Evolutionary conservation across 2,329 filamentous ascomycete genomes (phyloP).

Genomic region (Orbilia quercus): DNA sequence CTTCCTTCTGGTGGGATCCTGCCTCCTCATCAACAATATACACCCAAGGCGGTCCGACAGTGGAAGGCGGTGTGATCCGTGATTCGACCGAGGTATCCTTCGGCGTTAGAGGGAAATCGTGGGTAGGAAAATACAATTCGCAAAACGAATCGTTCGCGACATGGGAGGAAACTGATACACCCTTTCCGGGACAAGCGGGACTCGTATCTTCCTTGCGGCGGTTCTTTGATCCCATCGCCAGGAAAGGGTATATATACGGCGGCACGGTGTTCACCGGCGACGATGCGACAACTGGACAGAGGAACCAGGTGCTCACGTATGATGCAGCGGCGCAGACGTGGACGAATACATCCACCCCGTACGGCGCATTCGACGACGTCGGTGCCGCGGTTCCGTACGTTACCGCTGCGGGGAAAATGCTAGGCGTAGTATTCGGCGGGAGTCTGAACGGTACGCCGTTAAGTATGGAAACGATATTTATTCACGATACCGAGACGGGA

Average conservation of each 20-base stretch:
- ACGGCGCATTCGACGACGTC: slow-evolving; percentile 27
- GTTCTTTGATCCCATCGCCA: slow-evolving; percentile 15
- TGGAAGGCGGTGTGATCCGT: slow-evolving; percentile 38
- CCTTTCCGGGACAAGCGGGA: slow-evolving; percentile 30
- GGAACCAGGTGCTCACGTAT: slow-evolving; percentile 36
- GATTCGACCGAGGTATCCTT: slow-evolving; percentile 19
- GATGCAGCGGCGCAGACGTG: slow-evolving; percentile 18
- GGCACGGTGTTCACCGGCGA: slow-evolving; percentile 14
- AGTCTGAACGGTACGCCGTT: slow-evolving; percentile 37
- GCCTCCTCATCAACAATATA: slow-evolving; percentile 18
- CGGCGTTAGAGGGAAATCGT: slow-evolving; percentile 25
- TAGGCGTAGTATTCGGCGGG: slow-evolving; percentile 27
- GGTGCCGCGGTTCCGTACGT: slow-evolving; percentile 25
- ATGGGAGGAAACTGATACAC: slow-evolving; percentile 35
- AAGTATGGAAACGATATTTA: slow-evolving; percentile 40
- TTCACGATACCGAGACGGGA: slow-evolving; percentile 24
- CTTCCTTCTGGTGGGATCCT: slow-evolving; percentile 35
- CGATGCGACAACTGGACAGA: background rate
- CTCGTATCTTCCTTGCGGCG: slow-evolving; percentile 9
- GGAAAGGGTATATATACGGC: slow-evolving; percentile 43
- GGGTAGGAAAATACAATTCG: slow-evolving; percentile 21
- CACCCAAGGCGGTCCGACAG: slow-evolving; percentile 20
- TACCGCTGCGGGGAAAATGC: slow-evolving; percentile 7
- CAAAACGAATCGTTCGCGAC: slow-evolving; percentile 3
- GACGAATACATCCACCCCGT: slow-evolving; percentile 19